Conservation (phyloP, 140 eudicot genomes). For the Flaveria floridana region DNA sequence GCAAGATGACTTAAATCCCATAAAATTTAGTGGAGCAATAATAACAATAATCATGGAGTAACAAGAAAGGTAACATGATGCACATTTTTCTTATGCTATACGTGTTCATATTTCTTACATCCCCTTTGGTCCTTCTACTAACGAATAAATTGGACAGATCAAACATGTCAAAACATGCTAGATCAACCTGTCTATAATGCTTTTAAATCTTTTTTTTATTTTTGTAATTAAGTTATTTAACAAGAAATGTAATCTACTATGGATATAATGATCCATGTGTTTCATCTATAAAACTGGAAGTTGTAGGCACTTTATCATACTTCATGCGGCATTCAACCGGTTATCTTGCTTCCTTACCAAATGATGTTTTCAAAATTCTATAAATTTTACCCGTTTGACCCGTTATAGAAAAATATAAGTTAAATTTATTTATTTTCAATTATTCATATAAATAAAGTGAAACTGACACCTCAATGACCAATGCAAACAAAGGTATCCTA, state of each 20-base stretch:
- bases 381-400: background rate
- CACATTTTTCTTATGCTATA: slow-evolving; percentile 15
- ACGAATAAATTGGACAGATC: background rate
- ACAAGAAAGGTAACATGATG: slow-evolving; percentile 20
- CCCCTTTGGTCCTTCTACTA: background rate
- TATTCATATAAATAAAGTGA: background rate
- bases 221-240: background rate
- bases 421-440: background rate
- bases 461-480: background rate
- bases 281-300: background rate
- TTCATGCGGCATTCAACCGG: background rate
- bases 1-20: background rate
- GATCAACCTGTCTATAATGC: background rate
- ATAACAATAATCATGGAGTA: slow-evolving; percentile 7
- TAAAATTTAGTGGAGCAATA: slow-evolving; percentile 20
- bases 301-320: background rate
- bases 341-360: background rate
- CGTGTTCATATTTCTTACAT: slow-evolving; percentile 9
- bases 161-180: slow-evolving; percentile 2
- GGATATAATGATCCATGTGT: background rate
- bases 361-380: background rate
- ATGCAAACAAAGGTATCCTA: background rate
- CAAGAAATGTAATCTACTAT: background rate
- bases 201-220: background rate
- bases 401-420: background rate